Conservation (phyloP, 805 yeast species). For the Kockiozyma suomiensis region DNA sequence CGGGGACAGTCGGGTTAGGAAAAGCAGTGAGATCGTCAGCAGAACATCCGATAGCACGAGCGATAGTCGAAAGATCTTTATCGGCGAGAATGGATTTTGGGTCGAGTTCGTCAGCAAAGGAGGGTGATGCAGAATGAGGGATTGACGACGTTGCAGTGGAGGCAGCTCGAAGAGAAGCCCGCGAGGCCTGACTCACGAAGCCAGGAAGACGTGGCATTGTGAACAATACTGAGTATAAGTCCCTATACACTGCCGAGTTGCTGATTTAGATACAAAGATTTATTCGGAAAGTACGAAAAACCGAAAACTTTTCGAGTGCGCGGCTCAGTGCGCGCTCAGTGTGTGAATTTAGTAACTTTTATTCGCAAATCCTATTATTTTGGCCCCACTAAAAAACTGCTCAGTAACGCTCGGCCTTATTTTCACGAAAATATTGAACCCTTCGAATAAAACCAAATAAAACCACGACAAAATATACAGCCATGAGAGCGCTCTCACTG, state of each 20-base stretch:
- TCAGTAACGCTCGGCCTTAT: not conserved
- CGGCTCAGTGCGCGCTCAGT: not conserved
- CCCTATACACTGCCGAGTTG: too few species aligned
- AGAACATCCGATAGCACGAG: conserved; percentile 29
- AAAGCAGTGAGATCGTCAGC: conserved; percentile 23
- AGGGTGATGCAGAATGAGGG: not conserved
- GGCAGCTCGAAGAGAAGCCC: not conserved
- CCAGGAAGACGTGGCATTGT: conserved; percentile 10
- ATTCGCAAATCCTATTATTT: not conserved
- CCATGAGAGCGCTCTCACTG: not conserved
- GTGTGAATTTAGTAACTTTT: not conserved
- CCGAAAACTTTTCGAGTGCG: not conserved
- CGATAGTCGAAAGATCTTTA: not conserved
- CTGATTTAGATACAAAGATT: too few species aligned
- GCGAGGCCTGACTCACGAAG: not conserved
- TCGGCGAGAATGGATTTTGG: not conserved
- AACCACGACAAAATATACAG: conserved; percentile 1
- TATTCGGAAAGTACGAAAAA: not conserved
- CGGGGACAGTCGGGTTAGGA: conserved; percentile 10
- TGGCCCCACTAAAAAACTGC: not conserved
- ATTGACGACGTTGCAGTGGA: conserved; percentile 3
- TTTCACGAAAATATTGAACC: not conserved
- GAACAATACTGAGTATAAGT: too few species aligned
- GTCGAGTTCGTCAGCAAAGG: conserved; percentile 9
- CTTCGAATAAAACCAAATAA: not conserved